Percentiles rank a stretch among this genome's conserved stretches.
These are phyloP conservation scores for Rhazya stricta DNA, from an alignment of 257 asterid genomes.

Conservation along the genomic window DNA sequence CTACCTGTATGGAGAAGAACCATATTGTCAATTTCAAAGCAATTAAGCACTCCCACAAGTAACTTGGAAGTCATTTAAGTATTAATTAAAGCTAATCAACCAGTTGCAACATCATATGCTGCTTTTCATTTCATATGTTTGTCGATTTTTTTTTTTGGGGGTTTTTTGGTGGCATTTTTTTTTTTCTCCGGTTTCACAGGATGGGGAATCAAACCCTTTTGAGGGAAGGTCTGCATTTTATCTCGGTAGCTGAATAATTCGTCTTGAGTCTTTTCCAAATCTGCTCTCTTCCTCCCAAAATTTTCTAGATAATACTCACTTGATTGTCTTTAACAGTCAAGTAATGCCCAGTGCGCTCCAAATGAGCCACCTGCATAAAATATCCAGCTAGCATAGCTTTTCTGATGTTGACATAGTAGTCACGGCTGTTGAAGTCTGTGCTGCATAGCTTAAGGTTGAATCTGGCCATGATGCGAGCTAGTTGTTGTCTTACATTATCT, in stretches of 20 bases:
- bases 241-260: too few relatives aligned
- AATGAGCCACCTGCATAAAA: conserved; percentile 99
- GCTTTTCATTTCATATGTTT: too few relatives aligned
- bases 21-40: background rate
- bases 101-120: background rate
- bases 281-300: background rate
- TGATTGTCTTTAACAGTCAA: conserved; percentile 95
- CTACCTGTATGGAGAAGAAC: conserved; percentile 46
- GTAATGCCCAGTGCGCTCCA: conserved; percentile 87
- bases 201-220: background rate
- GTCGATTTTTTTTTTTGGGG: background rate
- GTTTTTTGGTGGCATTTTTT: too few relatives aligned
- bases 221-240: background rate
- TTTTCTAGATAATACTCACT: conserved; percentile 29
- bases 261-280: too few relatives aligned
- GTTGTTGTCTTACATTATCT: conserved; percentile 91
- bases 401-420: conserved; percentile 88
- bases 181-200: too few relatives aligned
- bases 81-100: background rate
- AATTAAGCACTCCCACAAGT: background rate
- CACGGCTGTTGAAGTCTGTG: conserved; percentile 94
- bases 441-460: conserved; percentile 91
- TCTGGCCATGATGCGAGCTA: conserved; percentile 88
- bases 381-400: conserved; percentile 99
- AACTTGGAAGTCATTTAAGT: background rate